Percentiles rank a stretch among this genome's conserved stretches.
Conservation (phyloP, 2,329 filamentous ascomycete genomes). For the Cytospora schulzeri region DNA sequence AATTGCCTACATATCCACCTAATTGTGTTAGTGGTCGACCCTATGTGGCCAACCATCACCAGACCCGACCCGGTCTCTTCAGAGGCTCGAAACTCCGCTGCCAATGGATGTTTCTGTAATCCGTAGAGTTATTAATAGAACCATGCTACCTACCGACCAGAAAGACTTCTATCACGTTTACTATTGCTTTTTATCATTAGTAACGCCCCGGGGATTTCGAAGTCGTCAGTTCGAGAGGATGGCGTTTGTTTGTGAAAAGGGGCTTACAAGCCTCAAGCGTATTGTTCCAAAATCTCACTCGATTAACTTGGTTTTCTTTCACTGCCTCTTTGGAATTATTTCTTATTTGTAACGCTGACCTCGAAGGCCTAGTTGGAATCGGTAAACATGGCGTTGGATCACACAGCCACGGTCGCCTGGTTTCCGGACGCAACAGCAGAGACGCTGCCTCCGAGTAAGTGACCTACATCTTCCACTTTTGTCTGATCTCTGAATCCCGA, state of each 20-base stretch:
- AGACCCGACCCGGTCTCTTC: conserved; percentile 14
- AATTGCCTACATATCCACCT: not conserved
- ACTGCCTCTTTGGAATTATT: not conserved
- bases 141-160: not conserved
- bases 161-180: not conserved
- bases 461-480: too few relatives aligned
- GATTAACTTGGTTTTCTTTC: not conserved
- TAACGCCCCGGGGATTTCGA: not conserved
- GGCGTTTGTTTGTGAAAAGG: conserved; percentile 1
- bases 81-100: conserved; percentile 22
- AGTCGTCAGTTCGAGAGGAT: conserved; percentile 1
- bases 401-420: conserved; percentile 7
- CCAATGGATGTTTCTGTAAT: conserved; percentile 6
- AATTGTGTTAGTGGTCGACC: conserved; percentile 10
- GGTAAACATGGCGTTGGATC: conserved; percentile 4
- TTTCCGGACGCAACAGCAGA: conserved; percentile 8
- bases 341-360: not conserved
- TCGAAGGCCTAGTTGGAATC: not conserved
- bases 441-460: conserved; percentile 4
- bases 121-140: conserved; percentile 21
- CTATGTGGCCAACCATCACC: conserved; percentile 11
- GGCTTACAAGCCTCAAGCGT: conserved; percentile 9
- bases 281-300: not conserved
- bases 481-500: too few relatives aligned
- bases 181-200: conserved; percentile 10